phyloP scores from a whole-genome alignment of 306 rosid species.

The Cucurbita moschata region DNA sequence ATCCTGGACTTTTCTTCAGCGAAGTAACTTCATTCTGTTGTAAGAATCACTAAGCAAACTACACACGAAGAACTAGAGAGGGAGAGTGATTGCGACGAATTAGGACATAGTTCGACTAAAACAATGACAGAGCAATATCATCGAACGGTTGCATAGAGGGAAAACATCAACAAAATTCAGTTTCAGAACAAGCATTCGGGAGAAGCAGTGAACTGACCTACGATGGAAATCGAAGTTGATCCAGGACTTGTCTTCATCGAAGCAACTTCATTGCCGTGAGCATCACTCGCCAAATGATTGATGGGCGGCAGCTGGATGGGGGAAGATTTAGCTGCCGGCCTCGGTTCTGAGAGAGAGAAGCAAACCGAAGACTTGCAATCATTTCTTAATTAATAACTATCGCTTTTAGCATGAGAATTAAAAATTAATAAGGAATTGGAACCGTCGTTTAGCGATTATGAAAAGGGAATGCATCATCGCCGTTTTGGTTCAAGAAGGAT shows the following conservation, averaged over 20 bases:
- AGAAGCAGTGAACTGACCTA: neutral
- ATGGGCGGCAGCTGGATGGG: neutral
- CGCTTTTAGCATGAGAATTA: neutral
- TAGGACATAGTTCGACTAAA: neutral
- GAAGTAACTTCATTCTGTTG: neutral
- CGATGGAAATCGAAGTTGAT: neutral
- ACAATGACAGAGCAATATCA: neutral
- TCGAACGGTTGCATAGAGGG: neutral
- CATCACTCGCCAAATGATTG: neutral
- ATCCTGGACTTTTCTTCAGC: neutral
- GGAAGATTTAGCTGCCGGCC: neutral
- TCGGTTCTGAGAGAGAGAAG: neutral
- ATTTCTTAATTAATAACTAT: conserved; percentile 3
- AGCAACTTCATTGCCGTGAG: neutral
- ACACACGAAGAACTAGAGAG: neutral
- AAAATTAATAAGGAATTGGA: neutral
- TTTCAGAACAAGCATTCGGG: neutral
- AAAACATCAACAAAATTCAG: neutral
- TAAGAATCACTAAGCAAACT: neutral
- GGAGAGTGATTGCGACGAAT: neutral
- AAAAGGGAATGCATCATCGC: neutral
- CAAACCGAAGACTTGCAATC: conserved; percentile 3
- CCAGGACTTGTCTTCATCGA: neutral
- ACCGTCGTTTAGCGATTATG: neutral
- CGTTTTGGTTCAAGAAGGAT: neutral